Conservation (phyloP, 768 basidiomycete genomes). For the Gymnopilus junonius region DNA sequence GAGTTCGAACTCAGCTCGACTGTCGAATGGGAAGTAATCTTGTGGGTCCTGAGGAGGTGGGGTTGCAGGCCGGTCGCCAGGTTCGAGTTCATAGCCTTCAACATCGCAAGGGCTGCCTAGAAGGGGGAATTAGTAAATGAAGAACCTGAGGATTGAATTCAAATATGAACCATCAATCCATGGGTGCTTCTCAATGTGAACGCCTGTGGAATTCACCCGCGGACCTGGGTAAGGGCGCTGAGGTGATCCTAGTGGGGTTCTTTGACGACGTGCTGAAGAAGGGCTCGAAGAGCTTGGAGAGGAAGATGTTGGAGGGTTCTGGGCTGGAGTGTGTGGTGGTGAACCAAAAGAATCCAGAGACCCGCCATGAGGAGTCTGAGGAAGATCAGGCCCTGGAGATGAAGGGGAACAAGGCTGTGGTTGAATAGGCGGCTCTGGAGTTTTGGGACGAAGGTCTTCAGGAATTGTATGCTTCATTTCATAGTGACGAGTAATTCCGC, state of each 20-base stretch:
- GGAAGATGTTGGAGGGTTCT: background rate
- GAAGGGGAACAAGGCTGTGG: background rate
- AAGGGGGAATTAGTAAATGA: background rate
- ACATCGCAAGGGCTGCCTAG: background rate
- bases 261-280: background rate
- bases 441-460: background rate
- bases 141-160: background rate
- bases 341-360: background rate
- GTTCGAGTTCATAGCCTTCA: background rate
- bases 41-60: background rate
- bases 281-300: background rate
- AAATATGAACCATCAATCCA: background rate
- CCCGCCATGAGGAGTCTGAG: background rate
- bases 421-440: background rate
- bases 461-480: background rate
- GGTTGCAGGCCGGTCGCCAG: background rate
- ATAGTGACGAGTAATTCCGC: background rate
- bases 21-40: background rate
- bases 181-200: background rate
- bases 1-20: background rate
- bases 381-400: background rate
- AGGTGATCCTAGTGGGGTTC: background rate
- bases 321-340: background rate
- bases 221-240: background rate
- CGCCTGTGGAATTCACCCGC: background rate